Conservation (phyloP, 1,284 basidiomycete species). For the Boletus hoseneyae region DNA sequence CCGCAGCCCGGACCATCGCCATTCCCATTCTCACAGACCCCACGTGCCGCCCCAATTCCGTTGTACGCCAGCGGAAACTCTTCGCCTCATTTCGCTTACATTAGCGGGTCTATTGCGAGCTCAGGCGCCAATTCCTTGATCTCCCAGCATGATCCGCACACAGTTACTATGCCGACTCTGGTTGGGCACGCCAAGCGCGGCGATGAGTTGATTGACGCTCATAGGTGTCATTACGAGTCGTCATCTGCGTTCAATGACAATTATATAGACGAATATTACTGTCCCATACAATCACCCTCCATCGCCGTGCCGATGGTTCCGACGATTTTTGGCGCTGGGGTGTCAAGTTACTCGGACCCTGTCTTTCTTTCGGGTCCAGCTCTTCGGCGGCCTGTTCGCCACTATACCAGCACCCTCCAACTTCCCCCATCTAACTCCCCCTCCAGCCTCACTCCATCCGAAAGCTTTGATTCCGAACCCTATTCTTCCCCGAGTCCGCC, state of each 20-base stretch:
- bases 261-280: background rate
- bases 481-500: background rate
- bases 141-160: background rate
- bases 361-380: background rate
- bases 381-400: background rate
- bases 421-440: background rate
- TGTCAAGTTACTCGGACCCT: background rate
- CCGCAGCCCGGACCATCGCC: background rate
- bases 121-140: background rate
- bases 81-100: background rate
- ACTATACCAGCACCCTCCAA: background rate
- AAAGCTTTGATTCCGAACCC: background rate
- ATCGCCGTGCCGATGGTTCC: slow-evolving; percentile 8
- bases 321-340: background rate
- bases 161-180: slow-evolving; percentile 9
- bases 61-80: background rate
- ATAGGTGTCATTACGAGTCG: background rate
- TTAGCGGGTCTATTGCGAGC: no score
- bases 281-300: background rate
- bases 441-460: background rate
- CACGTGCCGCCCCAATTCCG: background rate
- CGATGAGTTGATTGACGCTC: slow-evolving; percentile 5
- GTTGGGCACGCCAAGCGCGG: background rate
- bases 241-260: background rate
- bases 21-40: background rate